Conservation (phyloP, 257 asterid species). For the Plectranthus barbatus region DNA sequence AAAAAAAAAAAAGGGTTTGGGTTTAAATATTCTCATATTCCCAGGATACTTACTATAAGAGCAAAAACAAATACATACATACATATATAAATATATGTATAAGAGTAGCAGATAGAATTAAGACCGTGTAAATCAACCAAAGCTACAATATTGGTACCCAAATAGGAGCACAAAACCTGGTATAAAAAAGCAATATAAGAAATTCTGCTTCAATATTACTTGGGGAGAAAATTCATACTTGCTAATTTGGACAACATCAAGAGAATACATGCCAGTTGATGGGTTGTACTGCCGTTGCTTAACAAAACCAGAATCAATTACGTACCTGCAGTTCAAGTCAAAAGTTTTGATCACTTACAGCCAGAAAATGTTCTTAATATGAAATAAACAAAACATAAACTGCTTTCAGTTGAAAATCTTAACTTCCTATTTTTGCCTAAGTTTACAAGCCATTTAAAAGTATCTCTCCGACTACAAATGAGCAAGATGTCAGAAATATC, state of each 20-base stretch:
- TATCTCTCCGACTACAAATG: neutral
- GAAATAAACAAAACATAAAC: neutral
- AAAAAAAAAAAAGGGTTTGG: neutral
- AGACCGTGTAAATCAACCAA: neutral
- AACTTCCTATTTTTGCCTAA: neutral
- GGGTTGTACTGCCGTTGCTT: conserved; percentile 97
- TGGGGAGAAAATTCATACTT: conserved; percentile 43
- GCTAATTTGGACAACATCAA: conserved; percentile 91
- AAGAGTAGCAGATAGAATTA: neutral
- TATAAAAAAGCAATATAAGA: neutral
- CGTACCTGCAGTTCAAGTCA: conserved; percentile 51
- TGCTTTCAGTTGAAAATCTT: neutral
- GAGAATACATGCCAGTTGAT: conserved; percentile 93
- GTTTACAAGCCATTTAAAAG: neutral
- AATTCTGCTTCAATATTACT: neutral
- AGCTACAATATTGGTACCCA: neutral
- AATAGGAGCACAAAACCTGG: neutral
- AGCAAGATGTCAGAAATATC: neutral
- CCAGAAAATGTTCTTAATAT: neutral
- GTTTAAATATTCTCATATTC: neutral
- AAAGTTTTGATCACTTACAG: conserved; percentile 1
- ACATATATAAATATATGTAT: too few species aligned
- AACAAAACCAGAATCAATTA: conserved; percentile 89
- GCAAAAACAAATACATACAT: neutral
- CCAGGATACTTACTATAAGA: neutral